phyloP scores from a whole-genome alignment of 768 basidiomycete genomes.

The Amanita polypyramis region DNA sequence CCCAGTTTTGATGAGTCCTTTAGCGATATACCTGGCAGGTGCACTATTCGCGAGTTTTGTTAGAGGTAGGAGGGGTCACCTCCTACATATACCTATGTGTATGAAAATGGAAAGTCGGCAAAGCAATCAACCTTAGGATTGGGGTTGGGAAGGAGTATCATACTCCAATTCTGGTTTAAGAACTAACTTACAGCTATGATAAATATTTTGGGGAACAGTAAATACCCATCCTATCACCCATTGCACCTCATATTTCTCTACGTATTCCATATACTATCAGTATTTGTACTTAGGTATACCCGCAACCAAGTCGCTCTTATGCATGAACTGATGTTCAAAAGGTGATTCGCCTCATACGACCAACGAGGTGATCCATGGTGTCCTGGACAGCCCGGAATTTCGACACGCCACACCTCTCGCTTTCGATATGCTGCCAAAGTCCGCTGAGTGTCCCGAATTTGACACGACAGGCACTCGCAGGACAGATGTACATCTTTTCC shows the following conservation, averaged over 20 bases:
- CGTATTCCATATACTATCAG: too few species aligned
- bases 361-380: slow-evolving; percentile 25
- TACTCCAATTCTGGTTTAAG: slow-evolving; percentile 8
- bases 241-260: too few species aligned
- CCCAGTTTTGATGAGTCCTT: slow-evolving; percentile 14
- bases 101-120: neutral
- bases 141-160: slow-evolving; percentile 5
- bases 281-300: too few species aligned
- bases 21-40: slow-evolving; percentile 11
- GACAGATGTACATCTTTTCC: slow-evolving; percentile 45
- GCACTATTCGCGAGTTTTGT: slow-evolving; percentile 14
- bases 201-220: too few species aligned
- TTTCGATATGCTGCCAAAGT: slow-evolving; percentile 58
- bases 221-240: too few species aligned
- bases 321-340: neutral
- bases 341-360: slow-evolving; percentile 16
- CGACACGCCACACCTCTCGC: slow-evolving; percentile 43
- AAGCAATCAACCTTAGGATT: neutral
- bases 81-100: slow-evolving; percentile 12
- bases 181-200: slow-evolving; percentile 12
- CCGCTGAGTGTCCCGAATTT: slow-evolving; percentile 44
- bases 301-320: neutral
- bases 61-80: slow-evolving; percentile 15
- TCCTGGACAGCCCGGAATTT: slow-evolving; percentile 33
- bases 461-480: slow-evolving; percentile 28